These are phyloP conservation scores for Mucor indicus DNA, from an alignment of 371 early-diverging fungal species.

Conservation along the genomic window DNA sequence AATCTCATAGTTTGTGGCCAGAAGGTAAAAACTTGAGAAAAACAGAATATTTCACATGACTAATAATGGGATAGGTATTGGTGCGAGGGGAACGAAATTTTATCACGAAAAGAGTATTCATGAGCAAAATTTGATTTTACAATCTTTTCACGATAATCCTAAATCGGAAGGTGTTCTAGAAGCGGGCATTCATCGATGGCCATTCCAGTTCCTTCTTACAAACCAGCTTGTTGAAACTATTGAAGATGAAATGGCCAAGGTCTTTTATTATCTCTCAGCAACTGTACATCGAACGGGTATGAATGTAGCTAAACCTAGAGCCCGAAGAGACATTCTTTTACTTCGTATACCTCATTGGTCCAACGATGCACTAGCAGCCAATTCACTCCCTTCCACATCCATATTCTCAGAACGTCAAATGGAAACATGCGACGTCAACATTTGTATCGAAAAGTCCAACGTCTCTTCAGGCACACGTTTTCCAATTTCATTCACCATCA, in stretches of 20 bases:
- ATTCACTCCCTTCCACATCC: slow-evolving; percentile 26
- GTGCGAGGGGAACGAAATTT: slow-evolving; percentile 33
- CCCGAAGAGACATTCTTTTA: slow-evolving; percentile 22
- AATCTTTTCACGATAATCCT: slow-evolving; percentile 13
- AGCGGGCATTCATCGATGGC: slow-evolving; percentile 30
- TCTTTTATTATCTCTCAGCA: slow-evolving; percentile 27
- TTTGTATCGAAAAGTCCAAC: slow-evolving; percentile 31
- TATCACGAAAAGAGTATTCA: slow-evolving; percentile 46
- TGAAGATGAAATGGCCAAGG: slow-evolving; percentile 34
- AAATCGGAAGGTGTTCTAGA: slow-evolving; percentile 14
- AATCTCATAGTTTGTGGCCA: slow-evolving; percentile 43
- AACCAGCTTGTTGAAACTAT: slow-evolving; percentile 34
- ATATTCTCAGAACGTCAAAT: slow-evolving; percentile 20
- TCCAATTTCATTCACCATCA: slow-evolving; percentile 21
- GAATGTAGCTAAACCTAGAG: slow-evolving; percentile 17
- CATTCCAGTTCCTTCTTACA: slow-evolving; percentile 31
- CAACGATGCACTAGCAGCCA: slow-evolving; percentile 20
- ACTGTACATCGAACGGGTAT: slow-evolving; percentile 28
- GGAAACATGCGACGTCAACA: slow-evolving; percentile 23
- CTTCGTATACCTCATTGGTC: slow-evolving; percentile 28
- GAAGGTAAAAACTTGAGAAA: slow-evolving; percentile 30
- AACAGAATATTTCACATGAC: background rate
- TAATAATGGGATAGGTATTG: slow-evolving; percentile 20
- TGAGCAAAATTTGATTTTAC: slow-evolving; percentile 41
- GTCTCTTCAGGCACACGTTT: slow-evolving; percentile 33